These are phyloP conservation scores for Pyrus betulifolia DNA, from an alignment of 306 rosid genomes.

Conservation along the genomic window DNA sequence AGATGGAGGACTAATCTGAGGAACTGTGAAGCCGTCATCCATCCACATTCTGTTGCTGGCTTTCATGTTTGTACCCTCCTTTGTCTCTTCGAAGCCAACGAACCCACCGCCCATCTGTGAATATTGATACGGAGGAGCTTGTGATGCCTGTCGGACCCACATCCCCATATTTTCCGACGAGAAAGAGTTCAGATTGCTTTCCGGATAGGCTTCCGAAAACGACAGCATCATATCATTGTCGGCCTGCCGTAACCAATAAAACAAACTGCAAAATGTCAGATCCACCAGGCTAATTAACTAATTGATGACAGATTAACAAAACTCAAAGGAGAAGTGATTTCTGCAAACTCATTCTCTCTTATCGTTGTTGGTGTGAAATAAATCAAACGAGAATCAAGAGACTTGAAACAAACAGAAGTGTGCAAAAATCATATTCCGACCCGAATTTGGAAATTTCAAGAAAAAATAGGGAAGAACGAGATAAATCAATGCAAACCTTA, in stretches of 20 bases:
- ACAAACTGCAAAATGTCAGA: not conserved
- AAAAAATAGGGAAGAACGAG: not conserved
- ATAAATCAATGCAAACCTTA: slow-evolving; percentile 38
- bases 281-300: not conserved
- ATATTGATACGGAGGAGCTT: slow-evolving; percentile 12
- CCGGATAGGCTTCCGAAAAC: slow-evolving; percentile 33
- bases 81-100: slow-evolving; percentile 28
- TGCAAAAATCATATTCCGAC: not conserved
- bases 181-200: slow-evolving; percentile 23
- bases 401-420: not conserved
- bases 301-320: not conserved
- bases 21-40: slow-evolving; percentile 78
- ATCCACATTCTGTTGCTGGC: slow-evolving; percentile 34
- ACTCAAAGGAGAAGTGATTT: no score
- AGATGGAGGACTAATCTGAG: slow-evolving; percentile 51
- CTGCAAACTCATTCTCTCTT: no score
- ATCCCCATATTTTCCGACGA: slow-evolving; percentile 35
- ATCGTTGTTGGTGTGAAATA: no score
- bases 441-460: not conserved
- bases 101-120: slow-evolving; percentile 25
- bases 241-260: slow-evolving; percentile 25
- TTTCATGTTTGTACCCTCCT: slow-evolving; percentile 31
- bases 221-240: slow-evolving; percentile 20
- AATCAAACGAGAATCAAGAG: no score
- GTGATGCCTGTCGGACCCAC: slow-evolving; percentile 78